These are phyloP conservation scores for Bruguiera sexangula DNA, from an alignment of 345 rosid genomes.

Conservation along the genomic window DNA sequence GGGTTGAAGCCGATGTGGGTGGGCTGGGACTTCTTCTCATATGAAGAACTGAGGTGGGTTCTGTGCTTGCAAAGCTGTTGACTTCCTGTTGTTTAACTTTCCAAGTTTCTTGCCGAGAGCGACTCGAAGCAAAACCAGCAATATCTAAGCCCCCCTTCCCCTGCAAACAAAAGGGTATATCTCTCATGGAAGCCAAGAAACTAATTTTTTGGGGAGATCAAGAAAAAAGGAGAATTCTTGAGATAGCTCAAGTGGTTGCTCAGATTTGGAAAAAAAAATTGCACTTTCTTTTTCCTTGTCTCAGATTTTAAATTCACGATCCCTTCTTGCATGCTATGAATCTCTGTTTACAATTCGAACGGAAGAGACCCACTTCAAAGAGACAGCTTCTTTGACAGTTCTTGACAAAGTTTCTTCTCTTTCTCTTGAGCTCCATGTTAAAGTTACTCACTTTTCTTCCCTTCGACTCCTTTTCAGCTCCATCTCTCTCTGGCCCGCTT, in stretches of 20 bases:
- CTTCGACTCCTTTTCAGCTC: conserved; percentile 14
- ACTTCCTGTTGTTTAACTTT: not conserved
- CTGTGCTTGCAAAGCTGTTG: conserved; percentile 20
- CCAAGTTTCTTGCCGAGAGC: conserved; percentile 33
- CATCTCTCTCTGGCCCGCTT: not conserved
- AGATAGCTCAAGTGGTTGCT: conserved; percentile 8
- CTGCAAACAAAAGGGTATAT: conserved; percentile 39
- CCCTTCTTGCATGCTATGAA: conserved; percentile 32
- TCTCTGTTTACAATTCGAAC: conserved; percentile 20
- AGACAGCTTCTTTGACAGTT: conserved; percentile 1
- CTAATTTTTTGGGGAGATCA: conserved; percentile 7
- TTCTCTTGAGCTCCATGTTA: conserved; percentile 29
- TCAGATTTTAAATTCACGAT: conserved; percentile 12
- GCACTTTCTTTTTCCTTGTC: conserved; percentile 22
- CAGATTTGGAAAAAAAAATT: conserved; percentile 15
- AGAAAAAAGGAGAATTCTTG: conserved; percentile 5
- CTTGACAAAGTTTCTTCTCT: conserved; percentile 14
- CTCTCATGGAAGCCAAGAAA: conserved; percentile 14
- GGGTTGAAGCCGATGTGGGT: conserved; percentile 61
- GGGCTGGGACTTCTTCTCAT: conserved; percentile 66
- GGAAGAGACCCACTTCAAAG: conserved; percentile 22
- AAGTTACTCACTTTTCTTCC: conserved; percentile 3
- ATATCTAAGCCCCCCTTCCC: conserved; percentile 35
- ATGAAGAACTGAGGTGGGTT: conserved; percentile 45
- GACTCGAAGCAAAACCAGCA: conserved; percentile 37